A percentile compares a stretch with the other conserved stretches of the same genome.
Evolutionary conservation across 371 early-diverging fungal species (phyloP).

Genomic region (Mortierella sp.): DNA sequence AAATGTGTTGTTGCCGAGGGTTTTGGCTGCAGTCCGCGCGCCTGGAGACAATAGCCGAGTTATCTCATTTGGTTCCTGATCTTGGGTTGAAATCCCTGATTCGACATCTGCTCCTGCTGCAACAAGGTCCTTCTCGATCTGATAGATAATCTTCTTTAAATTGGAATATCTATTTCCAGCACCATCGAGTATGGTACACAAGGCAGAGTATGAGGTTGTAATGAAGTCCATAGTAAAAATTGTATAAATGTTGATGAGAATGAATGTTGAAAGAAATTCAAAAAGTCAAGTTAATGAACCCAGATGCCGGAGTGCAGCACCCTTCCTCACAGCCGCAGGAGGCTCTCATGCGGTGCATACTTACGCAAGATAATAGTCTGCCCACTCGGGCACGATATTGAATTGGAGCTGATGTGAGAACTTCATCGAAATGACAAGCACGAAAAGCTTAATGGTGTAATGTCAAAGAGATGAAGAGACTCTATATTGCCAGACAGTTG

Average conservation of each 20-base stretch:
- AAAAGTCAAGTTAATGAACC: too few species aligned
- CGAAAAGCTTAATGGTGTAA: constrained; percentile 3
- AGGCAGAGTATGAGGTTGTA: too few species aligned
- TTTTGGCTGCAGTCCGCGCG: not conserved
- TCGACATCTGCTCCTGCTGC: not conserved
- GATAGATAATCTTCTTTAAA: constrained; percentile 7
- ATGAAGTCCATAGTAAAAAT: constrained; percentile 1
- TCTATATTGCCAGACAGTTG: not conserved
- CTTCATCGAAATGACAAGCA: constrained; percentile 17
- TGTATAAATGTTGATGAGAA: too few species aligned
- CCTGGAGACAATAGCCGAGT: constrained; percentile 2
- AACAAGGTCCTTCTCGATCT: constrained; percentile 7
- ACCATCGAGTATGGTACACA: too few species aligned
- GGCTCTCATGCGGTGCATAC: constrained; percentile 6
- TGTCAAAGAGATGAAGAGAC: not conserved
- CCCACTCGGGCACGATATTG: constrained; percentile 12
- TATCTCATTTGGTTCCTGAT: constrained; percentile 8
- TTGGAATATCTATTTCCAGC: constrained; percentile 11
- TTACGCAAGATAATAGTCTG: constrained; percentile 13
- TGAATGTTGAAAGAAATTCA: not conserved
- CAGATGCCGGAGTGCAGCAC: not conserved
- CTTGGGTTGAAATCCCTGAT: not conserved
- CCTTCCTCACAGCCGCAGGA: not conserved
- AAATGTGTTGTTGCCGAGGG: constrained; percentile 1
- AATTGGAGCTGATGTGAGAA: constrained; percentile 20